These are phyloP conservation scores for Hygrophoropsis aurantiaca DNA, from an alignment of 768 basidiomycete species.

Conservation along the genomic window DNA sequence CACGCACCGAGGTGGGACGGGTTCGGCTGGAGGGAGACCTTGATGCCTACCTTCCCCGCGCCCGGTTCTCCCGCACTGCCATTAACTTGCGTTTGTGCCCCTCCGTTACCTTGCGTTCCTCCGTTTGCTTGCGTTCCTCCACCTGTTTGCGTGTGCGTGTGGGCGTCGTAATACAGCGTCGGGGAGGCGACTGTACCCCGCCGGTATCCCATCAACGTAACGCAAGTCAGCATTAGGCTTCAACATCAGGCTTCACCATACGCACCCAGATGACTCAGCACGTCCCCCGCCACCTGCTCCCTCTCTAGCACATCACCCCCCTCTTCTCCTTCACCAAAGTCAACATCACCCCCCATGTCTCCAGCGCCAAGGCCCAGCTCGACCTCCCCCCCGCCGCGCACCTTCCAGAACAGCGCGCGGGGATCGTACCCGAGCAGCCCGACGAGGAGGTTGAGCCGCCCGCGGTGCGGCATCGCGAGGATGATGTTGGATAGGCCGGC, in stretches of 20 bases:
- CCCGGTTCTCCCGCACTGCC: slow-evolving; percentile 42
- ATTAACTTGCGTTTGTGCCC: no score
- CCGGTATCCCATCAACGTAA: not conserved
- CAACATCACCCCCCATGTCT: no score
- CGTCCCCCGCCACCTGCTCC: slow-evolving; percentile 81
- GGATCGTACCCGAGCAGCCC: slow-evolving; percentile 70
- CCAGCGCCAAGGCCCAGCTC: no score
- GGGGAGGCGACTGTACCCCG: slow-evolving; percentile 60
- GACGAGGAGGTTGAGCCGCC: slow-evolving; percentile 82
- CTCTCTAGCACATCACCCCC: no score
- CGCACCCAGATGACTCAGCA: slow-evolving; percentile 80
- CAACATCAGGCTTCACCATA: slow-evolving; percentile 9
- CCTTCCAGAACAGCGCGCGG: slow-evolving; percentile 79
- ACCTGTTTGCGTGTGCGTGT: no score
- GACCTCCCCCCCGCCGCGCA: slow-evolving; percentile 74
- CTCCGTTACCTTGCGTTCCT: no score
- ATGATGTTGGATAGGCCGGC: slow-evolving; percentile 70
- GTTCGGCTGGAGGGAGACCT: slow-evolving; percentile 78
- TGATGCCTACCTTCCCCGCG: no score
- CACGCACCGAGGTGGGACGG: slow-evolving; percentile 70
- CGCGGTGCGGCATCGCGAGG: slow-evolving; percentile 86
- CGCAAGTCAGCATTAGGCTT: no score
- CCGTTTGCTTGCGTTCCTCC: no score
- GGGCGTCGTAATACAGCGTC: slow-evolving; percentile 56
- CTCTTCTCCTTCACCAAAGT: no score